A percentile compares a stretch with the other conserved stretches of the same genome.
phyloP scores from a whole-genome alignment of 2,329 filamentous ascomycete species.

The Colletotrichum destructivum region DNA sequence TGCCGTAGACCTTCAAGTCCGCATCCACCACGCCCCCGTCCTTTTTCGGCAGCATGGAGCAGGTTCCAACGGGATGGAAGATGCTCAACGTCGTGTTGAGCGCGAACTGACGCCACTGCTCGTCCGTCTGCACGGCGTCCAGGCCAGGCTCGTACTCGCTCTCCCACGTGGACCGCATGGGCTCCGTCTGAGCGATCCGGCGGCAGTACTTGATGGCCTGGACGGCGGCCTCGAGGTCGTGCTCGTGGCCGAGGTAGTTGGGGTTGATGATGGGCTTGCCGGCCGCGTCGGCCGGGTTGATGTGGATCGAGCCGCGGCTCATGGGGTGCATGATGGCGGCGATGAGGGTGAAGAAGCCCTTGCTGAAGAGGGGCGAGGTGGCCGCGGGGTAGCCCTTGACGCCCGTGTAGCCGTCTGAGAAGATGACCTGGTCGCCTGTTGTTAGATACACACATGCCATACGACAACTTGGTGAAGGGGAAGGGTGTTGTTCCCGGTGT shows the following conservation, averaged over 20 bases:
- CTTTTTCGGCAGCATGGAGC: slow-evolving; percentile 61
- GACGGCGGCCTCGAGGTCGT: slow-evolving; percentile 48
- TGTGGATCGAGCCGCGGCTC: slow-evolving; percentile 51
- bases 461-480: too few relatives aligned
- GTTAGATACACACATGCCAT: background rate
- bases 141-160: slow-evolving; percentile 54
- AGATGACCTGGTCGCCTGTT: slow-evolving; percentile 47
- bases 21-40: slow-evolving; percentile 63
- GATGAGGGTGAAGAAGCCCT: slow-evolving; percentile 49
- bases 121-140: slow-evolving; percentile 42
- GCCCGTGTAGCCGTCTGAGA: slow-evolving; percentile 62
- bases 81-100: slow-evolving; percentile 43
- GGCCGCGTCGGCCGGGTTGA: slow-evolving; percentile 52
- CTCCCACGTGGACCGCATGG: slow-evolving; percentile 50
- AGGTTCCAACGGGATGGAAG: slow-evolving; percentile 62
- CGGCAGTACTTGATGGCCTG: slow-evolving; percentile 52
- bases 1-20: slow-evolving; percentile 62
- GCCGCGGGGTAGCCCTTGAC: slow-evolving; percentile 52
- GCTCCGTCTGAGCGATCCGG: slow-evolving; percentile 50
- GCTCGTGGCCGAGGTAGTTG: slow-evolving; percentile 47
- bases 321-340: slow-evolving; percentile 50
- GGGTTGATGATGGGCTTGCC: slow-evolving; percentile 53
- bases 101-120: slow-evolving; percentile 43
- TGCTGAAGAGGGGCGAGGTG: slow-evolving; percentile 49
- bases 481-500: background rate